Evolutionary conservation across 495 filamentous ascomycete genomes (phyloP).

Genomic region (Aeminium ludgeri): DNA sequence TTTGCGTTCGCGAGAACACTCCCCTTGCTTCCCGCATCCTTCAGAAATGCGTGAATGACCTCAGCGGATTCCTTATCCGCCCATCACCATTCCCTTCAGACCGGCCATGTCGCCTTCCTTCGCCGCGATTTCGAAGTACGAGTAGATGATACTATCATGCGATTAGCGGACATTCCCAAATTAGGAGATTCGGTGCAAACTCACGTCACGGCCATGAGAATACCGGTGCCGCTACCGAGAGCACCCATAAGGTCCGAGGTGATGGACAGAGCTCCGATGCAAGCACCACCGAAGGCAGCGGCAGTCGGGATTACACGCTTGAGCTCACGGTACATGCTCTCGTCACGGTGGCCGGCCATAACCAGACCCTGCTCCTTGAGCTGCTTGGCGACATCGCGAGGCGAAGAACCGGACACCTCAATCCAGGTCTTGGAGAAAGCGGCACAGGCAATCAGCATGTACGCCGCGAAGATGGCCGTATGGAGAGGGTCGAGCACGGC

Average conservation of each 20-base stretch:
- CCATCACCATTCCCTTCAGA: slow-evolving; percentile 68
- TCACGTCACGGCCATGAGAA: slow-evolving; percentile 95
- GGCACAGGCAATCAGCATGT: slow-evolving; percentile 94
- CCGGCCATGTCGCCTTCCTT: slow-evolving; percentile 91
- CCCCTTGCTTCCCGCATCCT: no score
- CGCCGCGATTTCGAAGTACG: slow-evolving; percentile 97
- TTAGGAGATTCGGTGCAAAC: slow-evolving; percentile 24
- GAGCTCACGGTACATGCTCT: slow-evolving; percentile 99
- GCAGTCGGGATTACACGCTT: slow-evolving; percentile 98
- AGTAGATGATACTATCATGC: slow-evolving; percentile 72
- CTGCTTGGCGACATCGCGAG: slow-evolving; percentile 98
- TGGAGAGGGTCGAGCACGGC: slow-evolving; percentile 92
- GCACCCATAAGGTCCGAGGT: slow-evolving; percentile 91
- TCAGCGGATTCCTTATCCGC: background rate
- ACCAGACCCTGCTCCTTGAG: slow-evolving; percentile 98
- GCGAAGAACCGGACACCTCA: slow-evolving; percentile 93
- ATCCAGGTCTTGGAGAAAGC: slow-evolving; percentile 99
- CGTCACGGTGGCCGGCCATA: slow-evolving; percentile 98
- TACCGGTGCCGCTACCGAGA: slow-evolving; percentile 92
- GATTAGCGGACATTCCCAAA: slow-evolving; percentile 5
- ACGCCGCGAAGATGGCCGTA: slow-evolving; percentile 85
- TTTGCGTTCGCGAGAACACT: no score
- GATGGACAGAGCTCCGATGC: slow-evolving; percentile 94
- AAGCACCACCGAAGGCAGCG: slow-evolving; percentile 95
- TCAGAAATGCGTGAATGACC: no score